Evolutionary conservation across 148 eudicot species (phyloP), one percentile per base, ranked within the genome.

Genomic region (Camellia sinensis): DNA sequence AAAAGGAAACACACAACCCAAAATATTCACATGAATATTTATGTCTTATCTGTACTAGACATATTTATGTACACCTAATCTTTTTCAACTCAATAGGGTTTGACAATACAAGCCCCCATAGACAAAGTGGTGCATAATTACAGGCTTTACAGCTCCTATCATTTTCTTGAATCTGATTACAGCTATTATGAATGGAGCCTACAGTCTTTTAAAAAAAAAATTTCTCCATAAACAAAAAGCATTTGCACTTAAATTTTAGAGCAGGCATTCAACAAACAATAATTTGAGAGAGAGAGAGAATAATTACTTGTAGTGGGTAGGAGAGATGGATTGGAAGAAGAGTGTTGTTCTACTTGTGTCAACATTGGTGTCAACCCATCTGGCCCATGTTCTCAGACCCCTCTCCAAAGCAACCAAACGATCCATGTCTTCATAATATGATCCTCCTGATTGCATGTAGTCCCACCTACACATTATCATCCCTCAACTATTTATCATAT

Each of bases 301-400:
- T 37, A 80, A 29, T 29, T 89, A 92, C 98, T 90, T 85, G 89
- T 91, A 90, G 70, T 94, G 98, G 37, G 98, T 90, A 0, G 99
- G 99, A 74, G 99, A 96, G 71, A 96, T 87, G 80, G 95, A 87
- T 77, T 93, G 95, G 79, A 96, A 94, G 83, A 96, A 92, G 40
- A 96, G 82, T 60, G 83, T 84, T 81, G 95, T 93, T 67, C 74
- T 82, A 3, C 83, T 83, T 5, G 57, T 43, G 78, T 94, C 98
- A 15, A 94, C 75, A 45, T 92, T 85, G 19, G 89, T 29, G 45
- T 93, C 98, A 10, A 92, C 88, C 98, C 98, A 96, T 76, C 83
- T 87, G 53, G 94, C 98, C 99, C 99, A 96, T 11, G 99, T 96
- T 64, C 85, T 88, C 5, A 96, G 82, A 67, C 92, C 99, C 70